Evolutionary conservation across 345 rosid species (phyloP).

Genomic region (Moricandia moricandioides): DNA sequence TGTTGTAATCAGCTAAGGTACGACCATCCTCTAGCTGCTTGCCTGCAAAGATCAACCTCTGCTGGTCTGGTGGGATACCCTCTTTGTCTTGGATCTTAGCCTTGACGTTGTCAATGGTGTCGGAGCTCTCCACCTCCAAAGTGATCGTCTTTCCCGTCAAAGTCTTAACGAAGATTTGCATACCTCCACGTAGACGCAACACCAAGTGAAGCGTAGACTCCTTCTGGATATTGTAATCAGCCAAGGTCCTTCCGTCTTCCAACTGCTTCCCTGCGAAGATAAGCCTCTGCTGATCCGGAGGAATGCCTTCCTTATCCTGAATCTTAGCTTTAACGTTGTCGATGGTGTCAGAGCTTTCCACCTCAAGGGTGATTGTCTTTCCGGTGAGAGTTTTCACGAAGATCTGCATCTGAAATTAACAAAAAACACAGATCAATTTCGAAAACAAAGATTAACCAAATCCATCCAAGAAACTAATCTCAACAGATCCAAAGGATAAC

Average conservation of each 20-base stretch:
- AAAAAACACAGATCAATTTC: background rate
- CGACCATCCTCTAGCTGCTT: conserved; percentile 38
- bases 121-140: conserved; percentile 41
- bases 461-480: too few species aligned
- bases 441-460: background rate
- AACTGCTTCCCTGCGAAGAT: conserved; percentile 27
- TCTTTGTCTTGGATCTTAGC: conserved; percentile 46
- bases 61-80: conserved; percentile 42
- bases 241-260: background rate
- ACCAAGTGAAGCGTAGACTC: conserved; percentile 23
- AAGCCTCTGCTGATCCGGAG: conserved; percentile 34
- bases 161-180: conserved; percentile 38
- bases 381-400: conserved; percentile 35
- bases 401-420: conserved; percentile 37
- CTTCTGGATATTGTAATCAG: conserved; percentile 21
- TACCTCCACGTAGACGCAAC: conserved; percentile 21
- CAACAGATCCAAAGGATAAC: too few species aligned
- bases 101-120: conserved; percentile 45
- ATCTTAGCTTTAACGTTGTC: conserved; percentile 28
- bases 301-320: conserved; percentile 21
- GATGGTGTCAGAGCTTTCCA: conserved; percentile 29
- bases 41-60: conserved; percentile 37
- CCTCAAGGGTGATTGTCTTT: conserved; percentile 30
- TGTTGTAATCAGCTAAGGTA: conserved; percentile 36
- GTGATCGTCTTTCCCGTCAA: conserved; percentile 42